These are phyloP conservation scores for Xylariaceae sp. DNA, from an alignment of 2,329 filamentous ascomycete genomes.

Conservation along the genomic window DNA sequence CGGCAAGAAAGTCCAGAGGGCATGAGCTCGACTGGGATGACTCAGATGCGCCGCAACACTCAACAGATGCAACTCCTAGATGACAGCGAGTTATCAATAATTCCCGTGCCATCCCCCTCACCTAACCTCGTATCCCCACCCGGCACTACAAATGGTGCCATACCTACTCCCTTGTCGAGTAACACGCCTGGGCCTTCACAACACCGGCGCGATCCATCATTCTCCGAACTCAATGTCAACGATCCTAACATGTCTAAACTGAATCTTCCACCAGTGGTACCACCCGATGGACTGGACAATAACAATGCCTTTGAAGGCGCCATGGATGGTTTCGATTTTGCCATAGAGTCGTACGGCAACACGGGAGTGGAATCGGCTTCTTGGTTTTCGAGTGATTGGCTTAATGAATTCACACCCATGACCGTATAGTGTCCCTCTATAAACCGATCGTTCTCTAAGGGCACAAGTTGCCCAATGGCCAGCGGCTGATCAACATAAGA, in stretches of 20 bases:
- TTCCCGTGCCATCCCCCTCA: constrained; percentile 28
- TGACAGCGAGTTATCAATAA: constrained; percentile 27
- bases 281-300: constrained; percentile 39
- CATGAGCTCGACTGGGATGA: constrained; percentile 13
- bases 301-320: constrained; percentile 50
- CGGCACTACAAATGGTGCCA: constrained; percentile 14
- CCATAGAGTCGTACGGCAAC: constrained; percentile 42
- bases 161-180: constrained; percentile 24
- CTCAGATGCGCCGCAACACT: constrained; percentile 27
- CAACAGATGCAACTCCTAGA: constrained; percentile 31
- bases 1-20: constrained; percentile 29
- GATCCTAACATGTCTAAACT: constrained; percentile 28
- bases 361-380: constrained; percentile 30
- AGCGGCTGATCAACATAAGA: no score
- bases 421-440: constrained; percentile 26
- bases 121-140: constrained; percentile 25
- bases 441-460: no score
- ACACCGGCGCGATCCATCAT: constrained; percentile 21
- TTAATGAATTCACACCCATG: constrained; percentile 29
- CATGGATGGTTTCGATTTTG: constrained; percentile 44
- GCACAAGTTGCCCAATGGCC: no score
- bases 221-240: constrained; percentile 22
- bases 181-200: constrained; percentile 17
- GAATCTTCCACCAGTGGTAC: constrained; percentile 29
- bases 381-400: constrained; percentile 33